phyloP scores from a whole-genome alignment of 169 alveolate species.

The Pseudocohnilembus persalinus region DNA sequence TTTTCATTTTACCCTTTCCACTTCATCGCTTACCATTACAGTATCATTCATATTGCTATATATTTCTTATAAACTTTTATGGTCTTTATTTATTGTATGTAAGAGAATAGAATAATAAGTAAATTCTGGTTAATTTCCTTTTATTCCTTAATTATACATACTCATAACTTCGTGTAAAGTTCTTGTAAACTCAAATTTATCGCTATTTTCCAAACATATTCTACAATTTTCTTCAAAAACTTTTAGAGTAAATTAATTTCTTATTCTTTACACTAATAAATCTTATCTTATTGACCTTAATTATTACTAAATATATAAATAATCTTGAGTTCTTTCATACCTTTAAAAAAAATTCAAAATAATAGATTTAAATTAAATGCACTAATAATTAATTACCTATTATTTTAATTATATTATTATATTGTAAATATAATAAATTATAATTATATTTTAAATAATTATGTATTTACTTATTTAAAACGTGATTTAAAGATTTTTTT shows the following conservation, averaged over 20 bases:
- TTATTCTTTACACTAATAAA: slow-evolving; percentile 7
- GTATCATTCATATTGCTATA: background rate
- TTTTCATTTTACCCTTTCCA: too few relatives aligned
- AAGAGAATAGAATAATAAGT: background rate
- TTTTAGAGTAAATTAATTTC: slow-evolving; percentile 10
- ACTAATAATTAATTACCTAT: too few relatives aligned
- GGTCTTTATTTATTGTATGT: background rate
- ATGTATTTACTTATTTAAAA: background rate
- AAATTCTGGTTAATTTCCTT: background rate
- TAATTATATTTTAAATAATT: too few relatives aligned
- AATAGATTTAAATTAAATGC: too few relatives aligned
- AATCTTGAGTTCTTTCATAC: background rate
- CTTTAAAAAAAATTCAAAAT: too few relatives aligned
- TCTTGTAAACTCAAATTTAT: background rate
- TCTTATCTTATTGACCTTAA: slow-evolving; percentile 20
- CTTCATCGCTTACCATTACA: too few relatives aligned
- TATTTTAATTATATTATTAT: too few relatives aligned
- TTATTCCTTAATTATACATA: background rate
- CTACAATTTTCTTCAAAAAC: slow-evolving; percentile 11
- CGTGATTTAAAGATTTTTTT: background rate
- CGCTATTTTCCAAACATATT: background rate
- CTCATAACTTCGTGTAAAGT: background rate
- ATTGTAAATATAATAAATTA: too few relatives aligned
- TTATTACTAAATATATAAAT: slow-evolving; percentile 11
- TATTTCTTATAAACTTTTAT: background rate